Base-by-base conservation (phyloP, 2,329 filamentous ascomycete species). In the Exophiala xenobiotica region DNA sequence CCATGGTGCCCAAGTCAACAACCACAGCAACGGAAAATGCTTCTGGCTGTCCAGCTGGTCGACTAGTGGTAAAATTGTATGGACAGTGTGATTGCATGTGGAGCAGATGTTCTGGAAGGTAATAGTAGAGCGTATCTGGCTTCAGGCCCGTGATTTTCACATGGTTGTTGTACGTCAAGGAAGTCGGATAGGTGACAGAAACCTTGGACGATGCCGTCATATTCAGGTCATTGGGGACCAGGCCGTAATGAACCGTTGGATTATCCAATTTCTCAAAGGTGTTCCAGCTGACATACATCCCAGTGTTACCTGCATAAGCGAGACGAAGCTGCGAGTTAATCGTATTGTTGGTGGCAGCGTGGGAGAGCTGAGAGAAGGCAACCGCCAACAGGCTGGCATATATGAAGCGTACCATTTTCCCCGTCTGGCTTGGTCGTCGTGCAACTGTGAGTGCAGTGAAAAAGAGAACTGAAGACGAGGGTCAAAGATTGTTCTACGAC, bases 1-100 rank as follows among this genome's bases (percentile, higher is more conserved):
- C 78, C 37, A 74, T 78, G 64, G 78, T 78, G 7, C 77, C 77
- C 76, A 79, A 78, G 53, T 79, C 77, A 54, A 76, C 76, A 26
- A 79, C 54, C 2, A 79, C 70, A 14, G 73, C 75, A 11, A 78
- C 64, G 4, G 66, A 68, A 61, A 79, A 78, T 8, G 66, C 59
- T 4, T 60, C 65, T 0, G 56, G 50, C 52, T 75, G 68, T 42
- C 77, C 77, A 22, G 73, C 68, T 4, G 67, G 67, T 2, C 67
- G 69, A 18, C 73, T 70, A 3, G 76, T 78, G 19, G 64, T 74
- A 67, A 79, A 78, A 56, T 62, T 72, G 77, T 77, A 38, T 65
- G 63, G 2, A 74, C 78, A 3, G 74, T 79, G 23, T 75, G 75
- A 56, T 78, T 78, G 51, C 29, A 33, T 33, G 74, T 67, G 0